Percentiles rank a stretch among this genome's conserved stretches.
These are phyloP conservation scores for Diaporthe batatas DNA, from an alignment of 2,329 filamentous ascomycete species.

Conservation along the genomic window DNA sequence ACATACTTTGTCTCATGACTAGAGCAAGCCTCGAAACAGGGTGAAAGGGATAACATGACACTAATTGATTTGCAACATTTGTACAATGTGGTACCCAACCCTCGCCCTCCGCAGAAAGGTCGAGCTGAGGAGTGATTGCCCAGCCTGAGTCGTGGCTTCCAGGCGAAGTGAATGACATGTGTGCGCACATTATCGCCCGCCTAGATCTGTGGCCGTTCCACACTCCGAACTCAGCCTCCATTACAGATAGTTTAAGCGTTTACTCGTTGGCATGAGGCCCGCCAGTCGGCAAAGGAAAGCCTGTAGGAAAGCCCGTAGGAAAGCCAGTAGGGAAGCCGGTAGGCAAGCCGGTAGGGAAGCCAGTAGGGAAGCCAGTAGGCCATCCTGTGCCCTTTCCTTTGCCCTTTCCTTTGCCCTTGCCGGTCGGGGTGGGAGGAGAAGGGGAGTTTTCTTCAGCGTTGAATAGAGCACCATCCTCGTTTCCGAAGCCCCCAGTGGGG, in stretches of 20 bases:
- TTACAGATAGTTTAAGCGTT: not conserved
- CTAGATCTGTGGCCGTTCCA: not conserved
- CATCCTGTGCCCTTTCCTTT: too few species aligned
- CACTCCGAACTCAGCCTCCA: not conserved
- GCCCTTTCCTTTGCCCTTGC: too few species aligned
- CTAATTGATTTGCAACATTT: not conserved
- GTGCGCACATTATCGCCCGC: conserved; percentile 4
- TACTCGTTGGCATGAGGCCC: not conserved
- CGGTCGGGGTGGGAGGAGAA: too few species aligned
- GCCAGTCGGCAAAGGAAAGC: not conserved
- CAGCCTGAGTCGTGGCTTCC: conserved; percentile 1
- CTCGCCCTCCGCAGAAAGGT: not conserved
- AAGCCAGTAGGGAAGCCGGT: not conserved
- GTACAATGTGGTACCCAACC: not conserved
- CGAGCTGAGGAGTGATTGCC: not conserved
- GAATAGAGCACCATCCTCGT: too few species aligned
- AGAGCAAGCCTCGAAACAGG: conserved; percentile 1
- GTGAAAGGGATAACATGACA: not conserved
- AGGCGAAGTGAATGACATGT: not conserved
- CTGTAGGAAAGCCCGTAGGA: not conserved
- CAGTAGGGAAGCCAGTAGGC: too few species aligned
- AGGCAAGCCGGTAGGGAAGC: too few species aligned
- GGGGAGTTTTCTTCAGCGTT: too few species aligned
- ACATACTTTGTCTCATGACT: not conserved
- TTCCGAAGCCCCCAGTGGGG: too few species aligned